Evolutionary conservation across 495 filamentous ascomycete genomes (phyloP).

Genomic region (Xylaria curta): DNA sequence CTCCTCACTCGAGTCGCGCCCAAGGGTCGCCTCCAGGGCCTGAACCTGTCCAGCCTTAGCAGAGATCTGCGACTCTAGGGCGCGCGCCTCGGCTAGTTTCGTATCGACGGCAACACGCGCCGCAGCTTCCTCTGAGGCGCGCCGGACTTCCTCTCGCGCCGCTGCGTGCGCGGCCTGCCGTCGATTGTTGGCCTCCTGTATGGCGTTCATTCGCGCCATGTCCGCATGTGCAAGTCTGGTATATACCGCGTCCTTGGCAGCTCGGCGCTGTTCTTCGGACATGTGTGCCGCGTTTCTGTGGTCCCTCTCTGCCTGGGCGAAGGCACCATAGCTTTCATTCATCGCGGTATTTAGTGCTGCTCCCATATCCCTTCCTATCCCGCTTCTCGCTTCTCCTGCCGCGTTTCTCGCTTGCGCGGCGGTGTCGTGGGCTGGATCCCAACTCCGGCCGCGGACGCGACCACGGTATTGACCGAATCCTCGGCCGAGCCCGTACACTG

Average conservation of each 20-base stretch:
- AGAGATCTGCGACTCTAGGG: slow-evolving; percentile 38
- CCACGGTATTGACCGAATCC: background rate
- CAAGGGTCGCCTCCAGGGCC: slow-evolving; percentile 7
- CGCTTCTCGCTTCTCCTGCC: background rate
- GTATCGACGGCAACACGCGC: background rate
- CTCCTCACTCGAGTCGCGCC: slow-evolving; percentile 14
- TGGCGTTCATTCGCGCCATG: background rate
- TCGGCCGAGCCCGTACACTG: background rate
- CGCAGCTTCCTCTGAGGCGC: background rate
- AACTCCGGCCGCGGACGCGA: background rate
- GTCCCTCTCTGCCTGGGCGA: background rate
- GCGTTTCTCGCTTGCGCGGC: slow-evolving; percentile 10
- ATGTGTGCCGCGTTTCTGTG: background rate
- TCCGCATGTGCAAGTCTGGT: background rate
- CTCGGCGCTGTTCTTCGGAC: background rate
- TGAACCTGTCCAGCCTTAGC: slow-evolving; percentile 36
- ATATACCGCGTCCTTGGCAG: background rate
- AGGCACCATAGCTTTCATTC: background rate
- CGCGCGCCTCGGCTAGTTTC: slow-evolving; percentile 39
- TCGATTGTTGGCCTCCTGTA: background rate
- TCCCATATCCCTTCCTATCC: background rate
- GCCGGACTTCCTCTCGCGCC: background rate
- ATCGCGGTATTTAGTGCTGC: slow-evolving; percentile 8
- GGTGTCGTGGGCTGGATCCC: background rate
- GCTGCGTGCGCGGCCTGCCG: background rate